phyloP scores from a whole-genome alignment of 768 basidiomycete species.

The Kwoniella mangroviensis region DNA sequence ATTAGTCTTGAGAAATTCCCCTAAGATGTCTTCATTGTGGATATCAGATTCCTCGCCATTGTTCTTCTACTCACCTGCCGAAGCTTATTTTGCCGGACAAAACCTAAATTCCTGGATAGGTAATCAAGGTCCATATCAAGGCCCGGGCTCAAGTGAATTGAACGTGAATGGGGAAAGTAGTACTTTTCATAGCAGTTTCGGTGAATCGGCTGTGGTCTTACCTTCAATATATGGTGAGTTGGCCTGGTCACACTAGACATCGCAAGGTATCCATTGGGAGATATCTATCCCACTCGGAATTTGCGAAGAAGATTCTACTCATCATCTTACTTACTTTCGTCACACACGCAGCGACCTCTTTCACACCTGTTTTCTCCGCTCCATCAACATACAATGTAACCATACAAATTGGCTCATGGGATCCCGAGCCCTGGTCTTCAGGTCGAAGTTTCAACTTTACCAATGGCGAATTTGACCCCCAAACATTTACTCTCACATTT shows the following conservation, averaged over 20 bases:
- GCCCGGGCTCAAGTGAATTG: background rate
- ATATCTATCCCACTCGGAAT: too few relatives aligned
- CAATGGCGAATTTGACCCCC: constrained; percentile 4
- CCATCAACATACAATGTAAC: constrained; percentile 9
- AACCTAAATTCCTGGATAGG: constrained; percentile 22
- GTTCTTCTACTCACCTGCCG: constrained; percentile 32
- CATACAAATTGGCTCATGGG: background rate
- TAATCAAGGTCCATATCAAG: background rate
- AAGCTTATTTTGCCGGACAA: constrained; percentile 24
- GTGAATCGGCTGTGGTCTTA: constrained; percentile 12
- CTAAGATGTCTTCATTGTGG: constrained; percentile 20
- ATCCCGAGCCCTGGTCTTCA: constrained; percentile 8
- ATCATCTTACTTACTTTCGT: background rate
- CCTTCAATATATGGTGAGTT: constrained; percentile 23
- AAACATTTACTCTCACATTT: constrained; percentile 18
- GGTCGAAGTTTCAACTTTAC: constrained; percentile 11
- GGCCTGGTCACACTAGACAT: background rate
- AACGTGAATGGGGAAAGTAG: background rate
- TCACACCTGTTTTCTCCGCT: constrained; percentile 15
- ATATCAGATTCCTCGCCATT: constrained; percentile 31
- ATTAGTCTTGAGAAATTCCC: too few relatives aligned
- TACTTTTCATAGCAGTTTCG: constrained; percentile 16
- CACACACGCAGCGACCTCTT: constrained; percentile 11
- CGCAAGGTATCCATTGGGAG: too few relatives aligned
- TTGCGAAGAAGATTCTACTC: too few relatives aligned